Percentiles rank a stretch among this genome's conserved stretches.
Conservation (phyloP, 768 basidiomycete genomes). For the Mycena vulgaris region DNA sequence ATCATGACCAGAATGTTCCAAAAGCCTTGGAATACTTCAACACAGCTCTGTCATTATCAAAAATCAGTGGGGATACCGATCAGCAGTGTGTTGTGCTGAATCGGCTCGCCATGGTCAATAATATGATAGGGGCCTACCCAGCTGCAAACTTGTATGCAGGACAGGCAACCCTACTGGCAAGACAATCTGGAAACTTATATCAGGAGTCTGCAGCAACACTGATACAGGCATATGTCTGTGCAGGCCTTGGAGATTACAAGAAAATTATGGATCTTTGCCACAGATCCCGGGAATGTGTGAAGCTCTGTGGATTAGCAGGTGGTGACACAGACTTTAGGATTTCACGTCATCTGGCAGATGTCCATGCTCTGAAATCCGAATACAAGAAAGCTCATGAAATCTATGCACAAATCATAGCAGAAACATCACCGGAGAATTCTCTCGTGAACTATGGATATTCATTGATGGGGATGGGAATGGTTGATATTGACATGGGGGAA, state of each 20-base stretch:
- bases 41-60: background rate
- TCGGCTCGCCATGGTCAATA: background rate
- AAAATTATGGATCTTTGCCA: background rate
- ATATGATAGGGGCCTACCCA: background rate
- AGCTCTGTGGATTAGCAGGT: background rate
- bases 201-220: background rate
- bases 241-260: background rate
- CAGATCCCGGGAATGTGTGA: background rate
- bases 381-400: background rate
- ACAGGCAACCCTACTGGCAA: background rate
- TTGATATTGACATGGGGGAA: background rate
- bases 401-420: background rate
- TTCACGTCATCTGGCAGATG: background rate
- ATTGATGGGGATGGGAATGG: background rate
- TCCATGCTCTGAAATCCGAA: background rate
- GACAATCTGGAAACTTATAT: background rate
- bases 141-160: background rate
- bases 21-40: background rate
- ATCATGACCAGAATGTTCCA: background rate
- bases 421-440: background rate
- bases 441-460: background rate
- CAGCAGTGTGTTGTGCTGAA: background rate
- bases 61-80: background rate
- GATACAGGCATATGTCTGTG: background rate
- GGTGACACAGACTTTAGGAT: background rate